Conservation (phyloP, 331 rosid genomes). For the Cydonia oblonga region DNA sequence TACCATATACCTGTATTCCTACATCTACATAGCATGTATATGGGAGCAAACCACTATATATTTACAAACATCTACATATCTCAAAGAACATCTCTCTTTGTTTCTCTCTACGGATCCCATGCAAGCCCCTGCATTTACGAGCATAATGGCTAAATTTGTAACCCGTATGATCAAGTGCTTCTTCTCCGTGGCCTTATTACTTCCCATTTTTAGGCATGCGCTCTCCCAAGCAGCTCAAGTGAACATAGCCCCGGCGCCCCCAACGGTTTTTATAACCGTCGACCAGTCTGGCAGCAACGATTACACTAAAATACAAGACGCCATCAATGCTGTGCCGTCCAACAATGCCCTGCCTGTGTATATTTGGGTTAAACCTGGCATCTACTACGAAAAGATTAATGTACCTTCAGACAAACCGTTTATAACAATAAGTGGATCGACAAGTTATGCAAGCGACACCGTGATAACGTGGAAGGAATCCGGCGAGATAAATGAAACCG, state of each 20-base stretch:
- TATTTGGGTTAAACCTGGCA: background rate
- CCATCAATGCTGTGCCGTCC: slow-evolving; percentile 33
- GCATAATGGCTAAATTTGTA: background rate
- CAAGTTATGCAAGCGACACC: background rate
- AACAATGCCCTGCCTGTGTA: slow-evolving; percentile 28
- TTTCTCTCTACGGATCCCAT: background rate
- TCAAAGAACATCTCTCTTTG: background rate
- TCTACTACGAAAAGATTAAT: background rate
- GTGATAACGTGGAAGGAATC: background rate
- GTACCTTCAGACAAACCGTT: background rate
- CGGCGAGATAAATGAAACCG: background rate
- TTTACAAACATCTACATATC: too few species aligned
- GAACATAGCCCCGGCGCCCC: background rate
- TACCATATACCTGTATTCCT: too few species aligned
- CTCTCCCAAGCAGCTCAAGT: background rate
- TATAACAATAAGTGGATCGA: background rate
- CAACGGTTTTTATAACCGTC: slow-evolving; percentile 8
- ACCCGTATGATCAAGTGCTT: background rate
- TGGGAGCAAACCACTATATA: too few species aligned
- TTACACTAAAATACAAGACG: slow-evolving; percentile 31
- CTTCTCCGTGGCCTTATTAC: background rate
- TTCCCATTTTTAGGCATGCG: background rate
- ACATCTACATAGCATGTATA: too few species aligned
- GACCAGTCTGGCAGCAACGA: slow-evolving; percentile 28
- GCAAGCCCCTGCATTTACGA: background rate